Evolutionary conservation across 2,329 filamentous ascomycete species (phyloP), one percentile per base, ranked within the genome.

Genomic region (Gnomoniopsis smithogilvyi): DNA sequence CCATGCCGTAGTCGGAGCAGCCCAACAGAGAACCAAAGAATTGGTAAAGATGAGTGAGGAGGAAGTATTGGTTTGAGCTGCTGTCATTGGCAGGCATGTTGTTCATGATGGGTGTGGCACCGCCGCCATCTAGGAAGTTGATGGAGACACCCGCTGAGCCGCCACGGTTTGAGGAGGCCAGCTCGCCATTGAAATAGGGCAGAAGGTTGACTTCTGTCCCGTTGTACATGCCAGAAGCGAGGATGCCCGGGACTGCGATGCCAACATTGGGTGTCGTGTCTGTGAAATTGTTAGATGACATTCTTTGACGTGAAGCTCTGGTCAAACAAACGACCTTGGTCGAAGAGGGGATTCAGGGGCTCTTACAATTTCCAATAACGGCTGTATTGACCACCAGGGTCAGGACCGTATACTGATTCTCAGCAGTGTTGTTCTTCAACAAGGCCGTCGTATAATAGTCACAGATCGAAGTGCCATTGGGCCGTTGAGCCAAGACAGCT

Each of bases 381-480:
- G 80, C 85, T 7, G 83, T 86, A 71, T 87, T 87, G 65, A 87
- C 83, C 3, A 87, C 69, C 1, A 83, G 72, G 2, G 79, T 83
- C 65, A 87, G 65, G 2, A 87, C 73, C 1, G 76, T 80, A 56
- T 76, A 72, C 69, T 88, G 84, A 68, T 85, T 86, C 33, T 74
- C 77, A 19, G 81, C 80, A 41, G 79, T 86, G 73, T 86, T 87
- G 43, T 83, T 74, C 69, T 76, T 81, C 56, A 86, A 74, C 12
- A 86, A 69, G n/a, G 80, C 78, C 3, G 75, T 83, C 36, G 84
- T 86, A 72, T 87, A 87, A 71, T 85, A 85, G 73, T 87, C 84
- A 71, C 84, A 87, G 64, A 87, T 80, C 60, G 80, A 78, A 2
- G 68, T 76, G 65, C 80, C 76, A 14, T 68, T 53, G 3, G 80